Percentiles rank a stretch among this genome's conserved stretches.
These are phyloP conservation scores for Fusarium sublunatum DNA, from an alignment of 2,329 filamentous ascomycete species.

Conservation along the genomic window DNA sequence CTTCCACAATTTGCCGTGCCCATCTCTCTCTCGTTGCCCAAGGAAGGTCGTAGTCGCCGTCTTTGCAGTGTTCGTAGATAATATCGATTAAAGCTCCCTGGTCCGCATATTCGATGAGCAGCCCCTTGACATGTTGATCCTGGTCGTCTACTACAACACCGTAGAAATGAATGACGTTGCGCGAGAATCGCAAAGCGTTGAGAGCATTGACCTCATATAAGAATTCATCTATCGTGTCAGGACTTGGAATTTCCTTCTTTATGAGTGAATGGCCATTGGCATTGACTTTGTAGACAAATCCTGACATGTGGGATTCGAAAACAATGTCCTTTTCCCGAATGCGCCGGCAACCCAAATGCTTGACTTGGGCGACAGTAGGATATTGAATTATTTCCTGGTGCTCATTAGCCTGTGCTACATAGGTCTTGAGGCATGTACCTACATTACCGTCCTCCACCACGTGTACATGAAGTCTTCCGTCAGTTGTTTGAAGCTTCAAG, in stretches of 20 bases:
- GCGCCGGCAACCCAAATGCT: conserved; percentile 74
- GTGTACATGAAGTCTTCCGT: conserved; percentile 91
- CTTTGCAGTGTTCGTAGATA: conserved; percentile 80
- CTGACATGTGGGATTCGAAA: conserved; percentile 93
- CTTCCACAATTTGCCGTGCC: conserved; percentile 90
- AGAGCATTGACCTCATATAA: conserved; percentile 97
- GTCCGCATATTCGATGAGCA: conserved; percentile 89
- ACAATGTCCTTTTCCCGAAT: conserved; percentile 79
- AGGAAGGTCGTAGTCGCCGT: conserved; percentile 64
- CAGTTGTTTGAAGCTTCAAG: conserved; percentile 88
- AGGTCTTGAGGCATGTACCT: conserved; percentile 46
- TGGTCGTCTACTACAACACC: conserved; percentile 91
- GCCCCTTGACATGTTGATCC: conserved; percentile 83
- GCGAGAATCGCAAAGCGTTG: conserved; percentile 77
- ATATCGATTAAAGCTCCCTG: conserved; percentile 90
- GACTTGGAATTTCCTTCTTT: conserved; percentile 98
- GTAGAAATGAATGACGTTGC: conserved; percentile 85
- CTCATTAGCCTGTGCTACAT: conserved; percentile 26
- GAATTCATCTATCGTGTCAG: conserved; percentile 95
- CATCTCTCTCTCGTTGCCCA: conserved; percentile 85
- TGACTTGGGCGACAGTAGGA: conserved; percentile 77
- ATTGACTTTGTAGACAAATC: conserved; percentile 94
- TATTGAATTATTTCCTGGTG: conserved; percentile 87
- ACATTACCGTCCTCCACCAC: conserved; percentile 95
- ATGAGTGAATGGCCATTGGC: conserved; percentile 78